Conservation (phyloP, 2,329 filamentous ascomycete genomes). For the Ramularia collo-cygni region DNA sequence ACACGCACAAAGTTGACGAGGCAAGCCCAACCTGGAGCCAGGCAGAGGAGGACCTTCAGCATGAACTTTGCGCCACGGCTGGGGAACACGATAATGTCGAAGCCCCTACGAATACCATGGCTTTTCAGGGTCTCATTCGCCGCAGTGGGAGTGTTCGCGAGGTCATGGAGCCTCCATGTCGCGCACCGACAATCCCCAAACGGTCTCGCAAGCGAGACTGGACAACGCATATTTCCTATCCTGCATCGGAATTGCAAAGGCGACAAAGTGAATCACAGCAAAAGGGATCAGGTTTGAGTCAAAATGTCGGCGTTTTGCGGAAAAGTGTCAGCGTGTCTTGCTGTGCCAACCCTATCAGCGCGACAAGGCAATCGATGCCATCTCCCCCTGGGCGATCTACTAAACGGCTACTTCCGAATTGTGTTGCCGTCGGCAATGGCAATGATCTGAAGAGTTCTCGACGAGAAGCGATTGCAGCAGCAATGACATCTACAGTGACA, state of each 20-base stretch:
- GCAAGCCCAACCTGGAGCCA: constrained; percentile 42
- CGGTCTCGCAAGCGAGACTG: constrained; percentile 38
- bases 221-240: constrained; percentile 7
- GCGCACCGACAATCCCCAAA: constrained; percentile 33
- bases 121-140: neutral
- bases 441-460: too few species aligned
- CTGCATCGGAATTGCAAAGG: constrained; percentile 4
- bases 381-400: neutral
- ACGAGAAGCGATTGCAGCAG: neutral
- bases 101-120: too few species aligned
- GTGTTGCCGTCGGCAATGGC: constrained; percentile 10
- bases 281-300: neutral
- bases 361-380: neutral
- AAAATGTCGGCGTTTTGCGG: constrained; percentile 1
- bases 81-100: too few species aligned
- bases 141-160: constrained; percentile 21
- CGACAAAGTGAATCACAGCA: constrained; percentile 10
- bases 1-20: neutral
- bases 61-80: constrained; percentile 11
- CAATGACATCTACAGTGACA: constrained; percentile 8
- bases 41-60: constrained; percentile 35
- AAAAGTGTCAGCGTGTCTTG: constrained; percentile 12
- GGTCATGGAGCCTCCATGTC: constrained; percentile 27
- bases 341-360: too few species aligned
- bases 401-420: neutral